Percentiles rank a stretch among this genome's conserved stretches.
Conservation (phyloP, 768 basidiomycete genomes). For the Suillus placidus region DNA sequence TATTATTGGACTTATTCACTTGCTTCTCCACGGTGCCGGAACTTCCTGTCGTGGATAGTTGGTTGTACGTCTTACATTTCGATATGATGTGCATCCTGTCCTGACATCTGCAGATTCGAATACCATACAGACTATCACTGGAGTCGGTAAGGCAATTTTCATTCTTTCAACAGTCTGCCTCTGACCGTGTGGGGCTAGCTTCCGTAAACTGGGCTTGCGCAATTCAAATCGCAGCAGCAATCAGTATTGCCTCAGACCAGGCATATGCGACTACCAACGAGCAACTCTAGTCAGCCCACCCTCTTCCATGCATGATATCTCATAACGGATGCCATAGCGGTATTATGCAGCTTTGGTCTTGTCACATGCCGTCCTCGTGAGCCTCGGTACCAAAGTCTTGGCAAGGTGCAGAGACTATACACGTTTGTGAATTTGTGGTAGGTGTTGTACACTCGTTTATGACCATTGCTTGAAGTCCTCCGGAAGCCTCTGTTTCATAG, state of each 20-base stretch:
- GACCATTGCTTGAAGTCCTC: not conserved
- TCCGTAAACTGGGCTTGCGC: conserved; percentile 3
- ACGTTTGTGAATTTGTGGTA: not conserved
- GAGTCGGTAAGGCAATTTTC: conserved; percentile 16
- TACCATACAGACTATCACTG: conserved; percentile 42
- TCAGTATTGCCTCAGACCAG: conserved; percentile 42
- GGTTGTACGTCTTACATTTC: conserved; percentile 42
- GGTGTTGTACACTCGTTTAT: not conserved
- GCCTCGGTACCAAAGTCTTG: conserved; percentile 1
- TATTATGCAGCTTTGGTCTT: not conserved
- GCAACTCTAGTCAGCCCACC: conserved; percentile 46
- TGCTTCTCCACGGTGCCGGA: not conserved
- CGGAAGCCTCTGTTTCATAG: not conserved
- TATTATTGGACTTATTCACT: conserved; percentile 5
- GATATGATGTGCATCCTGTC: not conserved
- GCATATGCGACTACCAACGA: conserved; percentile 45
- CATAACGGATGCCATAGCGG: conserved; percentile 20
- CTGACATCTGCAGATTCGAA: not conserved
- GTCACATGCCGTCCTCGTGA: conserved; percentile 2
- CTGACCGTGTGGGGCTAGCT: not conserved
- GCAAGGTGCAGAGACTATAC: not conserved
- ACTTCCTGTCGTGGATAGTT: conserved; percentile 31
- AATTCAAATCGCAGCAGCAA: conserved; percentile 14
- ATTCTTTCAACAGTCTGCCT: not conserved
- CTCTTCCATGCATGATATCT: conserved; percentile 43